Evolutionary conservation across 1,139 yeast genomes (phyloP).

Genomic region (Lodderomyces margitis): DNA sequence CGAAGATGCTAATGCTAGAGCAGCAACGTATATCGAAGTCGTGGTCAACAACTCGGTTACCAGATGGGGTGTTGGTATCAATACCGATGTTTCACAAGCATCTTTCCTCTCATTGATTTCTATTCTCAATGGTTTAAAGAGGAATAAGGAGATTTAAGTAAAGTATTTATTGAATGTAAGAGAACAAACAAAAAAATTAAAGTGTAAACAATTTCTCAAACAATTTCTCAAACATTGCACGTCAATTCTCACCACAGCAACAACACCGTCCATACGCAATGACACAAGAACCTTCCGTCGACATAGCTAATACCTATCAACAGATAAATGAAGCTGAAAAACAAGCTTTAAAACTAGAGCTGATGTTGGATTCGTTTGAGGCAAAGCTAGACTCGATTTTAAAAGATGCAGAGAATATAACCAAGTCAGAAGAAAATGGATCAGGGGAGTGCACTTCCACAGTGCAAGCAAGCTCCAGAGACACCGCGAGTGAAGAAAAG

Average conservation of each 20-base stretch:
- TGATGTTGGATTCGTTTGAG: conserved; percentile 44
- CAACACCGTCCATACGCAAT: conserved; percentile 10
- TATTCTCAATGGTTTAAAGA: conserved; percentile 55
- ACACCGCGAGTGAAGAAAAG: conserved; percentile 5
- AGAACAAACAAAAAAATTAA: no score
- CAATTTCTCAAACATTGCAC: no score
- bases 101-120: conserved; percentile 79
- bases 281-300: conserved; percentile 21
- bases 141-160: conserved; percentile 14
- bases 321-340: conserved; percentile 43
- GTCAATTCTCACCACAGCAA: background rate
- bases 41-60: conserved; percentile 47
- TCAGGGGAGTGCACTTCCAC: no score
- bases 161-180: background rate
- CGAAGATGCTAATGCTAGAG: conserved; percentile 78
- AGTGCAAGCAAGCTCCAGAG: conserved; percentile 5
- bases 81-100: conserved; percentile 84
- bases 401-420: conserved; percentile 35
- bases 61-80: conserved; percentile 94
- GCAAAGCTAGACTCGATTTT: conserved; percentile 45
- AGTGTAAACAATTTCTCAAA: no score
- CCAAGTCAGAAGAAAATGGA: conserved; percentile 1
- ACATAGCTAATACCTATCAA: conserved; percentile 40
- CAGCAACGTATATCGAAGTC: conserved; percentile 84
- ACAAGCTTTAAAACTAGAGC: conserved; percentile 43